Evolutionary conservation across 1,284 basidiomycete genomes (phyloP).

Genomic region (Tilletia indica): DNA sequence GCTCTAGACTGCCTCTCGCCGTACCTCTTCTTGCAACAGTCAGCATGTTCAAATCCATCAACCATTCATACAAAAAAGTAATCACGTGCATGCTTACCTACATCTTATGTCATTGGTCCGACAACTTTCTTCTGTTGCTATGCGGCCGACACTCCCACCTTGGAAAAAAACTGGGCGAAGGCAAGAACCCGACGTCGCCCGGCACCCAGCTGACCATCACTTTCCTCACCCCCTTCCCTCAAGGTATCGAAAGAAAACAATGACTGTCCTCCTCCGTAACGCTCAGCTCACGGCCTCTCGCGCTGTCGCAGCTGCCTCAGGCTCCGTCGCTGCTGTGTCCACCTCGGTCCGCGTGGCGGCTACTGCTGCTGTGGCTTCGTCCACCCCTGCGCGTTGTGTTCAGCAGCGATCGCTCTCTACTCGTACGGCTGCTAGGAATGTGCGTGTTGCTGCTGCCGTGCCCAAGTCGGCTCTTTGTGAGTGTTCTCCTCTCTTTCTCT

Average conservation of each 20-base stretch:
- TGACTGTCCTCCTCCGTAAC: not conserved
- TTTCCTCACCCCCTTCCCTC: no score
- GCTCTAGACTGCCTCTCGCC: not conserved
- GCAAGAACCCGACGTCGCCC: no score
- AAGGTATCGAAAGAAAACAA: not conserved
- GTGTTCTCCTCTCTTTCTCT: no score
- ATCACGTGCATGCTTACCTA: no score
- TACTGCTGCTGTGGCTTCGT: not conserved
- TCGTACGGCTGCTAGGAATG: not conserved
- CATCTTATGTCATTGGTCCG: no score
- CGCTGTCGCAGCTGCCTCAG: not conserved
- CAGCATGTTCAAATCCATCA: not conserved
- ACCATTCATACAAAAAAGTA: not conserved
- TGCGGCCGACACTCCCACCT: no score
- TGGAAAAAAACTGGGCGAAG: no score
- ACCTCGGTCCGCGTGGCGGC: not conserved
- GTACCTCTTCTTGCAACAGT: not conserved
- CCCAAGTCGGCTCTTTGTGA: no score
- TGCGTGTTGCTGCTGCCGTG: no score
- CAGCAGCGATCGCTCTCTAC: not conserved
- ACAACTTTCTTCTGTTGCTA: no score
- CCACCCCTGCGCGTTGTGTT: not conserved
- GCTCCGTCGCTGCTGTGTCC: not conserved
- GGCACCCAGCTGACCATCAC: no score
- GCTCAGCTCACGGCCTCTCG: not conserved